phyloP scores from a whole-genome alignment of 2,329 filamentous ascomycete genomes.

The Incumbomyces delicatus region DNA sequence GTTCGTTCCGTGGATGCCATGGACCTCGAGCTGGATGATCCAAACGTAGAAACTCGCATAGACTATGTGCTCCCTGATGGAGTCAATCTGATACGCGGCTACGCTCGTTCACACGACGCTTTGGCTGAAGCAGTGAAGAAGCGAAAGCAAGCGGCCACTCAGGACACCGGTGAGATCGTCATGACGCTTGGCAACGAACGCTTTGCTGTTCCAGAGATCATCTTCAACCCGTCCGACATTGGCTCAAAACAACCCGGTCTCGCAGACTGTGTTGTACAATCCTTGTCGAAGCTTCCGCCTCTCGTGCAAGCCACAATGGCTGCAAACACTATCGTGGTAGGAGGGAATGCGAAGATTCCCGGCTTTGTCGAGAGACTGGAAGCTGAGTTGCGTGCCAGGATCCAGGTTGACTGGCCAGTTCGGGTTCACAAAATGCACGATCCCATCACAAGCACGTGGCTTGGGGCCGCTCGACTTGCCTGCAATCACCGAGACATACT shows the following conservation, averaged over 20 bases:
- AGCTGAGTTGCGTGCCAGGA: slow-evolving; percentile 59
- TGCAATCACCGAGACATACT: slow-evolving; percentile 52
- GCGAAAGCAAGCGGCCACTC: slow-evolving; percentile 37
- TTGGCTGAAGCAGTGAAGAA: slow-evolving; percentile 41
- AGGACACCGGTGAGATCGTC: slow-evolving; percentile 59
- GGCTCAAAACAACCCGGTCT: slow-evolving; percentile 76
- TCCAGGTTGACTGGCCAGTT: slow-evolving; percentile 68
- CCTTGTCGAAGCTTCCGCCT: slow-evolving; percentile 63
- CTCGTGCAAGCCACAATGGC: slow-evolving; percentile 74
- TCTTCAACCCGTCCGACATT: slow-evolving; percentile 80
- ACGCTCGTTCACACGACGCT: slow-evolving; percentile 69
- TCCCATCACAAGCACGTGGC: slow-evolving; percentile 74
- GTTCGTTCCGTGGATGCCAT: slow-evolving; percentile 27
- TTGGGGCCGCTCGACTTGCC: slow-evolving; percentile 70
- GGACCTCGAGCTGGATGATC: slow-evolving; percentile 30
- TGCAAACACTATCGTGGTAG: slow-evolving; percentile 80
- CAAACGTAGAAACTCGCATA: slow-evolving; percentile 50
- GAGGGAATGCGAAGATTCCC: slow-evolving; percentile 69
- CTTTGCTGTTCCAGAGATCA: slow-evolving; percentile 77
- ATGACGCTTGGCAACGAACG: slow-evolving; percentile 84
- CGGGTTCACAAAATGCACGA: slow-evolving; percentile 60
- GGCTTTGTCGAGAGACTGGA: slow-evolving; percentile 72
- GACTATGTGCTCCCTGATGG: slow-evolving; percentile 90
- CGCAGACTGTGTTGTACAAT: slow-evolving; percentile 72
- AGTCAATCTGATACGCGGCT: slow-evolving; percentile 53